Percentiles rank a stretch among this genome's conserved stretches.
phyloP scores from a whole-genome alignment of 768 basidiomycete genomes.

The Amylocystis lapponica region DNA sequence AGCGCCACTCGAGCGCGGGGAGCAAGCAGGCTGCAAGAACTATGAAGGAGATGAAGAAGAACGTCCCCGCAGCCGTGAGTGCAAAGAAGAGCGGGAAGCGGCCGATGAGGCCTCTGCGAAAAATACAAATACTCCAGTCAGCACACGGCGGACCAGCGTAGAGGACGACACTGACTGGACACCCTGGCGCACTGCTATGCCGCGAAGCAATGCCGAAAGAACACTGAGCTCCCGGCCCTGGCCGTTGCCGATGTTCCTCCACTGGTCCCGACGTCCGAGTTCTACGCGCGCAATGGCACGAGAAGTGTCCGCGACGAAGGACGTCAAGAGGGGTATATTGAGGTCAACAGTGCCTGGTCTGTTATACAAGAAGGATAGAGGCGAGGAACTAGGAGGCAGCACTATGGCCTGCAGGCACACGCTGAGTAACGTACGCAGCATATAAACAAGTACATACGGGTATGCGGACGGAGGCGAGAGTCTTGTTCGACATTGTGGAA shows the following conservation, averaged over 20 bases:
- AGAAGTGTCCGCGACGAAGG: constrained; percentile 44
- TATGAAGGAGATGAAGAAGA: constrained; percentile 30
- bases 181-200: constrained; percentile 59
- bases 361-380: constrained; percentile 33
- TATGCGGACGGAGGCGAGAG: constrained; percentile 52
- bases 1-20: constrained; percentile 26
- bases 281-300: constrained; percentile 55
- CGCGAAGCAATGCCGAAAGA: constrained; percentile 52
- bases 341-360: constrained; percentile 39
- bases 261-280: constrained; percentile 67
- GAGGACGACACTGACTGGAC: constrained; percentile 45
- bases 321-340: constrained; percentile 50
- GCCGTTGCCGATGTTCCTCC: constrained; percentile 64
- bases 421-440: background rate
- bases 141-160: background rate
- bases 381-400: constrained; percentile 32
- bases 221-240: constrained; percentile 72
- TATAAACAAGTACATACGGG: constrained; percentile 49
- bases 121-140: background rate
- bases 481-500: constrained; percentile 53
- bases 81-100: constrained; percentile 61
- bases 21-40: constrained; percentile 27
- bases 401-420: constrained; percentile 50
- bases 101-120: constrained; percentile 58
- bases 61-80: constrained; percentile 30